A percentile compares a stretch with the other conserved stretches of the same genome.
phyloP scores from a whole-genome alignment of 2,329 filamentous ascomycete species.

The Fusarium subtropicale region DNA sequence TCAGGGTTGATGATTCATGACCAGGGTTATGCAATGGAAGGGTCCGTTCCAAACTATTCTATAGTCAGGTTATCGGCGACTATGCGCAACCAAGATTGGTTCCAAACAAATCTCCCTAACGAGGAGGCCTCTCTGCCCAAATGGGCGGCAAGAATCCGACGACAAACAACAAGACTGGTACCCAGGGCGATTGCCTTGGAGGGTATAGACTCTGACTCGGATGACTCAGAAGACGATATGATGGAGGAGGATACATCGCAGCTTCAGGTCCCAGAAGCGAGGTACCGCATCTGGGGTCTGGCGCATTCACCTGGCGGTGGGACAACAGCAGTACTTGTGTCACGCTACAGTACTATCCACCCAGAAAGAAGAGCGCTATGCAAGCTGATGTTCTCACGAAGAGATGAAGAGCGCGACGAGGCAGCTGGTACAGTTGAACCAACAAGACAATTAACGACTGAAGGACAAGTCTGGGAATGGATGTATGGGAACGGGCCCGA shows the following conservation, averaged over 20 bases:
- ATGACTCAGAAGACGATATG: constrained; percentile 48
- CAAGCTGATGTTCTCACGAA: constrained; percentile 55
- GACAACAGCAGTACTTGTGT: constrained; percentile 63
- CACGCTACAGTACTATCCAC: constrained; percentile 61
- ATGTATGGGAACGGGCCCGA: constrained; percentile 66
- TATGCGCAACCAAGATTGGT: constrained; percentile 63
- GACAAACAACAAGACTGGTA: constrained; percentile 58
- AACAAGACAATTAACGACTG: constrained; percentile 55
- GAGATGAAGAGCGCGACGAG: constrained; percentile 27
- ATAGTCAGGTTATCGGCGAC: constrained; percentile 66
- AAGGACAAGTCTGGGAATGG: constrained; percentile 67
- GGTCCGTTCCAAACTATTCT: constrained; percentile 60
- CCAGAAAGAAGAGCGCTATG: constrained; percentile 57
- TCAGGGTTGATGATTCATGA: constrained; percentile 61
- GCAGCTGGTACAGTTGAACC: background rate
- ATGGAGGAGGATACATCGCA: constrained; percentile 51
- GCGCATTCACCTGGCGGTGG: constrained; percentile 64
- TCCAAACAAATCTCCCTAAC: constrained; percentile 60
- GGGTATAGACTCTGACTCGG: constrained; percentile 51
- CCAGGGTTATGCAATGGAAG: constrained; percentile 40
- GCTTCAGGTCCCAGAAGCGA: constrained; percentile 60
- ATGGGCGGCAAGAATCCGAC: constrained; percentile 62
- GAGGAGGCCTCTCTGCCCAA: constrained; percentile 49
- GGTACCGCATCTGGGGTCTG: constrained; percentile 66
- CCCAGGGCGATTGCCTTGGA: constrained; percentile 59